phyloP scores from a whole-genome alignment of 345 rosid genomes.

The Noccaea caerulescens region DNA sequence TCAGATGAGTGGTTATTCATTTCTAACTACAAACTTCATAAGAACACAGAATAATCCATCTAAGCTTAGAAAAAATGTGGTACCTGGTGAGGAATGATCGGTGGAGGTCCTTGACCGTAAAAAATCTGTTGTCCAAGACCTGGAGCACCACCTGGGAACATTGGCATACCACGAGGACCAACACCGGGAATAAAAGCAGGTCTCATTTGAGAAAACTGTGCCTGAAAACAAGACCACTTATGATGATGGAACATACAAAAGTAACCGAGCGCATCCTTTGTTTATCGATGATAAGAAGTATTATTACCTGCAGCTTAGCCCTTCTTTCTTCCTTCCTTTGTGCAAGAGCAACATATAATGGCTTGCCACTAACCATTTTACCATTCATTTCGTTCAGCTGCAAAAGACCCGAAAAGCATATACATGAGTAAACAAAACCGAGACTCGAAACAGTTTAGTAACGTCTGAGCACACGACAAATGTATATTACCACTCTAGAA shows the following conservation, averaged over 20 bases:
- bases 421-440: not conserved
- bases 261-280: not conserved
- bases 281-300: not conserved
- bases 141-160: slow-evolving; percentile 83
- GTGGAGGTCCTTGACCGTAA: slow-evolving; percentile 97
- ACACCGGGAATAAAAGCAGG: slow-evolving; percentile 70
- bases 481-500: slow-evolving; percentile 64
- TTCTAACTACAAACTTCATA: not conserved
- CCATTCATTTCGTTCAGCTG: slow-evolving; percentile 80
- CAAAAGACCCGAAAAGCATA: not conserved
- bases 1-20: slow-evolving; percentile 1
- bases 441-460: not conserved
- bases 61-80: not conserved
- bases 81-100: slow-evolving; percentile 90
- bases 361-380: slow-evolving; percentile 88
- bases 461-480: not conserved
- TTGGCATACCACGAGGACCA: slow-evolving; percentile 80
- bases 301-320: slow-evolving; percentile 82
- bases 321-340: slow-evolving; percentile 93
- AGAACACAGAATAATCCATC: not conserved
- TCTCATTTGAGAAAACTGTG: slow-evolving; percentile 90
- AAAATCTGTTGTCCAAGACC: slow-evolving; percentile 87
- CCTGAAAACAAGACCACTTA: slow-evolving; percentile 48
- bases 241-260: not conserved
- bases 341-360: slow-evolving; percentile 92